Percentiles rank a stretch among this genome's conserved stretches.
Evolutionary conservation across 2,329 filamentous ascomycete genomes (phyloP).

Genomic region (Penicillium sp.): DNA sequence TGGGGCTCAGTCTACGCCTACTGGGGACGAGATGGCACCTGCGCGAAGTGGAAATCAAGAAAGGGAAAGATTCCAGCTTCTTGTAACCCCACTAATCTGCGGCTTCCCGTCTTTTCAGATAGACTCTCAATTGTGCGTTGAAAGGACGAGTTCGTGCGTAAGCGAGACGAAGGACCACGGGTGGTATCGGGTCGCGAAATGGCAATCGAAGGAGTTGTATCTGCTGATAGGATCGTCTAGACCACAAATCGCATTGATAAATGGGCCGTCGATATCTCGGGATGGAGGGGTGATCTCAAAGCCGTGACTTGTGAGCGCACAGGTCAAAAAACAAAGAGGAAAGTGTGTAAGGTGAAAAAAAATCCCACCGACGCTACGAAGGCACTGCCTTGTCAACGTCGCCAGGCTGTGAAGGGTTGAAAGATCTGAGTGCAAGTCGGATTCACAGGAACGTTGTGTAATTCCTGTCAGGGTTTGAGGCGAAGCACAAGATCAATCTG

Average conservation of each 20-base stretch:
- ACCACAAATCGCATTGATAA: slow-evolving; percentile 27
- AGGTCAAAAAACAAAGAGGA: slow-evolving; percentile 7
- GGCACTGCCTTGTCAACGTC: slow-evolving; percentile 18
- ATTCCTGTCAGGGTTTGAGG: neutral
- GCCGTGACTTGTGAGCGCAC: slow-evolving; percentile 10
- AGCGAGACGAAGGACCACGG: neutral
- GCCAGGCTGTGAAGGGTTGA: neutral
- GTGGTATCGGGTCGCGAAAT: slow-evolving; percentile 3
- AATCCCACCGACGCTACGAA: slow-evolving; percentile 7
- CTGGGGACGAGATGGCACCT: slow-evolving; percentile 24
- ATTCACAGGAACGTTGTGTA: slow-evolving; percentile 7
- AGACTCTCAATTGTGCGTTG: slow-evolving; percentile 14
- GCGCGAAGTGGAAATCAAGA: slow-evolving; percentile 24
- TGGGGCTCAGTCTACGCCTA: slow-evolving; percentile 20
- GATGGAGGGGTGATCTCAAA: slow-evolving; percentile 10
- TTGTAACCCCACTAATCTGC: slow-evolving; percentile 30
- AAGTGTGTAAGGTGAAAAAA: neutral
- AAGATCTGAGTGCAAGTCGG: slow-evolving; percentile 3
- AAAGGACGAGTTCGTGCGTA: neutral
- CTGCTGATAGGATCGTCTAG: slow-evolving; percentile 14
- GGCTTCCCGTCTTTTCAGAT: slow-evolving; percentile 23
- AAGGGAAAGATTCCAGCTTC: slow-evolving; percentile 22
- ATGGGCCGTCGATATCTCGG: slow-evolving; percentile 4
- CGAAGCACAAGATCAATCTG: slow-evolving; percentile 4
- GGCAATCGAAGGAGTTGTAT: slow-evolving; percentile 1